Conservation (phyloP, 306 rosid species). For the Arachis hypogaea region DNA sequence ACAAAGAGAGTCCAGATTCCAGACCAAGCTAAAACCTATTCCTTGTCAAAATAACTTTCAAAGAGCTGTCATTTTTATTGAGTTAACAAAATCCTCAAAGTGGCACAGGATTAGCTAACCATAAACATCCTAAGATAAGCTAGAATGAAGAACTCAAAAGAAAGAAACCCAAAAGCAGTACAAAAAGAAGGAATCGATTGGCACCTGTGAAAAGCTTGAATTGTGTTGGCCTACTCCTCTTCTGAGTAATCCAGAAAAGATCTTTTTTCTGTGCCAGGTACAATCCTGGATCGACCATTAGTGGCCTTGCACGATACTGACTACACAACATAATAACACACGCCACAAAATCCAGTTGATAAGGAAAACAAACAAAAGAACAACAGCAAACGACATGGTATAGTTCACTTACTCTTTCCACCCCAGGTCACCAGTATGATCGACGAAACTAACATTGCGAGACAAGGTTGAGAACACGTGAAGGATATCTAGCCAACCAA, state of each 20-base stretch:
- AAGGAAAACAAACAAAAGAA: not conserved
- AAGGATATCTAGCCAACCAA: conserved; percentile 67
- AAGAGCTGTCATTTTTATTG: not conserved
- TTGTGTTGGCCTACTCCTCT: conserved; percentile 87
- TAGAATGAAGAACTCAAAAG: not conserved
- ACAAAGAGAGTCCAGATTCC: not conserved
- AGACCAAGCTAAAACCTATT: not conserved
- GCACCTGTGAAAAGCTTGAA: conserved; percentile 88
- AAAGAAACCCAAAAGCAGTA: not conserved
- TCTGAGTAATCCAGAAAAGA: conserved; percentile 81
- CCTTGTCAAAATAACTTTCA: conserved; percentile 34
- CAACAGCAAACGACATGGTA: not conserved
- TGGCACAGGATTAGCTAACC: conserved; percentile 6
- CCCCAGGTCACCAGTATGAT: conserved; percentile 86
- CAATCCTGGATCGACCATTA: conserved; percentile 88
- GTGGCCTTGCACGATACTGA: conserved; percentile 75
- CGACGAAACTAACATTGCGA: conserved; percentile 84
- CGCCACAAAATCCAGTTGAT: conserved; percentile 10
- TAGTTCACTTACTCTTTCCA: conserved; percentile 76
- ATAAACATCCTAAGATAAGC: not conserved
- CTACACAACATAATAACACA: conserved; percentile 38
- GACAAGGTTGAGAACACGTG: conserved; percentile 77
- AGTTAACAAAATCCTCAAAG: conserved; percentile 11
- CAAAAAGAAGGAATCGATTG: conserved; percentile 1
- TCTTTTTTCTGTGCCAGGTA: conserved; percentile 76